These are phyloP conservation scores for Fusarium sp. DNA, from an alignment of 2,329 filamentous ascomycete genomes.

Conservation along the genomic window DNA sequence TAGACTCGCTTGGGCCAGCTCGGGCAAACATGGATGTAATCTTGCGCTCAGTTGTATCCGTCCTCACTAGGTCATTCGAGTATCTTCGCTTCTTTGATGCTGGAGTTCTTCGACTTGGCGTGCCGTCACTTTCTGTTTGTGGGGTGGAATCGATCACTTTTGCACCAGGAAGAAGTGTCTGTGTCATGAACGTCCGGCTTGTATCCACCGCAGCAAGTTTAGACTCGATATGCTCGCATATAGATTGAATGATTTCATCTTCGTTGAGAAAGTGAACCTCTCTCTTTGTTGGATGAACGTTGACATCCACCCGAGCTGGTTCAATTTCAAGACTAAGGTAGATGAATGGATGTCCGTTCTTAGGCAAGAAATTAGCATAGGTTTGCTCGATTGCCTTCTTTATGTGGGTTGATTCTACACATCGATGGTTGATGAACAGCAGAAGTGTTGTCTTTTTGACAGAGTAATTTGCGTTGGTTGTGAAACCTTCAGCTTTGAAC, in stretches of 20 bases:
- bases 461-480: conserved; percentile 94
- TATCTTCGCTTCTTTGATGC: conserved; percentile 53
- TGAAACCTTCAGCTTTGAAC: conserved; percentile 82
- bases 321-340: conserved; percentile 95
- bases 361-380: conserved; percentile 87
- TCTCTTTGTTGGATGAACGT: conserved; percentile 95
- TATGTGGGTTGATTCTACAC: conserved; percentile 88
- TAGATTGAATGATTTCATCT: conserved; percentile 89
- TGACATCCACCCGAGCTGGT: conserved; percentile 91
- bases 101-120: conserved; percentile 47
- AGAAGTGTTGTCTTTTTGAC: conserved; percentile 88
- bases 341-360: conserved; percentile 91
- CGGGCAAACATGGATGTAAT: conserved; percentile 91
- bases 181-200: conserved; percentile 92
- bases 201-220: conserved; percentile 89
- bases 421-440: conserved; percentile 95
- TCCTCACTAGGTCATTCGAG: conserved; percentile 85
- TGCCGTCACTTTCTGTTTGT: conserved; percentile 42
- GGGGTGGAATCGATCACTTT: conserved; percentile 39
- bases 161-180: conserved; percentile 83
- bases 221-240: conserved; percentile 82
- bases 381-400: conserved; percentile 92
- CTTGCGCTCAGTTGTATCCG: conserved; percentile 87
- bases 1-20: conserved; percentile 51
- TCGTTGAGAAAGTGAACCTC: conserved; percentile 98